These are phyloP conservation scores for Ulvella scutata DNA, from an alignment of 139 green algal genomes.

Conservation along the genomic window DNA sequence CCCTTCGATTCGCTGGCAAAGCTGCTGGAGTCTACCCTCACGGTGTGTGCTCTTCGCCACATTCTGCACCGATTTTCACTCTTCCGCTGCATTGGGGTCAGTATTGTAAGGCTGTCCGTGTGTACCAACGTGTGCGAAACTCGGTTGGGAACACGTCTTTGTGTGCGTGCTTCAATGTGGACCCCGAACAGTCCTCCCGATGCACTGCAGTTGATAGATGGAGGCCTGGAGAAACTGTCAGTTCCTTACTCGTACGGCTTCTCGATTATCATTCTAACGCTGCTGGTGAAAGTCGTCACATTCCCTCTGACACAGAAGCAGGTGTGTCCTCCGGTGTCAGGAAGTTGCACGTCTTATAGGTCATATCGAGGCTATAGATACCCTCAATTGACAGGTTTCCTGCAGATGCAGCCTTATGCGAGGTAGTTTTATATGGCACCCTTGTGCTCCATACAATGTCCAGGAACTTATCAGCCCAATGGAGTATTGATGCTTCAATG, in stretches of 20 bases:
- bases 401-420: too few relatives aligned
- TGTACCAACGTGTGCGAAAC: background rate
- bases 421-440: too few relatives aligned
- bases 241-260: slow-evolving; percentile 94
- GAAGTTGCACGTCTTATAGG: too few relatives aligned
- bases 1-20: slow-evolving; percentile 48
- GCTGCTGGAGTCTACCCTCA: slow-evolving; percentile 51
- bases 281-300: slow-evolving; percentile 82
- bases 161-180: background rate
- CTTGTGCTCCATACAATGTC: too few relatives aligned
- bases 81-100: too few relatives aligned
- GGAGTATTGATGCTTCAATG: too few relatives aligned
- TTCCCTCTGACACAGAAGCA: slow-evolving; percentile 91
- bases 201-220: slow-evolving; percentile 50
- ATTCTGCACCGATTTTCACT: background rate
- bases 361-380: too few relatives aligned
- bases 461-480: too few relatives aligned
- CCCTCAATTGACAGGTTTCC: too few relatives aligned
- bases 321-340: slow-evolving; percentile 13
- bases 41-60: slow-evolving; percentile 20
- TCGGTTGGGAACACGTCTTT: background rate
- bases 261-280: slow-evolving; percentile 83
- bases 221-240: slow-evolving; percentile 33
- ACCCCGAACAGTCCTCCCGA: background rate
- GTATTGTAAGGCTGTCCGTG: background rate